Evolutionary conservation across 345 rosid species (phyloP).

Genomic region (Melastoma malabathricum): DNA sequence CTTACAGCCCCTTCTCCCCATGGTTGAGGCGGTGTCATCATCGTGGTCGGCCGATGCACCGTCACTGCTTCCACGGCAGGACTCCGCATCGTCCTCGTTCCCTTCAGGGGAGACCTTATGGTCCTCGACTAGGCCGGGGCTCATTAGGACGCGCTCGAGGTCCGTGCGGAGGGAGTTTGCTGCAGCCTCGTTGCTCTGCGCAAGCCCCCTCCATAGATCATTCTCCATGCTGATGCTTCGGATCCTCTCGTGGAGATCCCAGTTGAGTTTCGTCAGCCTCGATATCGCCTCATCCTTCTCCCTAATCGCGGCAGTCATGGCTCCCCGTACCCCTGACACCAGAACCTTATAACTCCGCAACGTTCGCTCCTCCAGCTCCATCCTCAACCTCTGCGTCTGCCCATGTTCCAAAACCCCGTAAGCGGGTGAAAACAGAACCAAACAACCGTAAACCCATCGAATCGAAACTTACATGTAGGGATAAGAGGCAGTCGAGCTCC

Average conservation of each 20-base stretch:
- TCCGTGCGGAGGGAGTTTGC: slow-evolving; percentile 46
- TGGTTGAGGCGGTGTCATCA: too few species aligned
- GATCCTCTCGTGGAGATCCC: slow-evolving; percentile 53
- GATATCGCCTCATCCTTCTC: slow-evolving; percentile 59
- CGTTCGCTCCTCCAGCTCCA: slow-evolving; percentile 48
- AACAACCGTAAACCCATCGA: too few species aligned
- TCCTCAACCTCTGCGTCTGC: slow-evolving; percentile 40
- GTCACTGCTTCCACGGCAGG: slow-evolving; percentile 58
- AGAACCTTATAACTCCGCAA: slow-evolving; percentile 45
- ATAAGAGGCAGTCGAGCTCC: slow-evolving; percentile 42
- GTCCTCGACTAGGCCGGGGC: slow-evolving; percentile 12
- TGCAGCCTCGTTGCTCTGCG: slow-evolving; percentile 55
- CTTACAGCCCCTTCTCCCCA: slow-evolving; percentile 18
- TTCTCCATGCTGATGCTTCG: slow-evolving; percentile 39
- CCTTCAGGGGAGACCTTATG: not conserved
- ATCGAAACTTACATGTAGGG: slow-evolving; percentile 43
- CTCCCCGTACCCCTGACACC: slow-evolving; percentile 29
- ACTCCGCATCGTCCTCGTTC: slow-evolving; percentile 34
- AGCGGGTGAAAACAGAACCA: not conserved
- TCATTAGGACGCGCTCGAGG: slow-evolving; percentile 50
- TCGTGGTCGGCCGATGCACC: too few species aligned
- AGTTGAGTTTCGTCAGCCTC: slow-evolving; percentile 37
- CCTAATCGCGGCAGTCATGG: slow-evolving; percentile 24
- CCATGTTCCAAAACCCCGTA: too few species aligned
- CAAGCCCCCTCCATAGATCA: slow-evolving; percentile 54